Evolutionary conservation across 805 yeast species (phyloP).

Genomic region (Nakazawaea pomicola): DNA sequence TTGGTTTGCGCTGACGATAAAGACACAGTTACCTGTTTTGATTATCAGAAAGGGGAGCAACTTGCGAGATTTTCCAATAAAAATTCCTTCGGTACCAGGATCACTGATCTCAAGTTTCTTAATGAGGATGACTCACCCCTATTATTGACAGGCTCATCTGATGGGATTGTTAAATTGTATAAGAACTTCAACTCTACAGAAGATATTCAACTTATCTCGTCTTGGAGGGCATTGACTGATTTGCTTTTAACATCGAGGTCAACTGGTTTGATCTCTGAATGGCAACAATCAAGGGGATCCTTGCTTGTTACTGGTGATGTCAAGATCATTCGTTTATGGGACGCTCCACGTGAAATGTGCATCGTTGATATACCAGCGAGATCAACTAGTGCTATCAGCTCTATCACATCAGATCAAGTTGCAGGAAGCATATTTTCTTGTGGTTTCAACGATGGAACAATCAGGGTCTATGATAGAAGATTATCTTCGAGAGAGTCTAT

Average conservation of each 20-base stretch:
- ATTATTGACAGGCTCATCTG: slow-evolving; percentile 83
- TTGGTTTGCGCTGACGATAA: slow-evolving; percentile 77
- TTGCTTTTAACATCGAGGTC: slow-evolving; percentile 74
- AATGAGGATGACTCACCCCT: slow-evolving; percentile 92
- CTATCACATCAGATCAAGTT: slow-evolving; percentile 91
- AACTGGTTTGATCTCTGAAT: slow-evolving; percentile 81
- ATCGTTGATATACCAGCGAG: slow-evolving; percentile 86
- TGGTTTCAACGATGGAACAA: slow-evolving; percentile 87
- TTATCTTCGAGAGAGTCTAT: slow-evolving; percentile 79
- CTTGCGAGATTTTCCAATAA: slow-evolving; percentile 73
- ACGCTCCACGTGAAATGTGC: slow-evolving; percentile 89
- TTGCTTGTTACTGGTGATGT: slow-evolving; percentile 92
- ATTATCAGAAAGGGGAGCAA: slow-evolving; percentile 64
- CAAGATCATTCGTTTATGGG: slow-evolving; percentile 89
- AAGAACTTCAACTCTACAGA: slow-evolving; percentile 61
- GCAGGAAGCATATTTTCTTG: slow-evolving; percentile 88
- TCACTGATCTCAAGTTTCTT: slow-evolving; percentile 78
- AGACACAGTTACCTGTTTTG: slow-evolving; percentile 81
- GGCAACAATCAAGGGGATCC: slow-evolving; percentile 96
- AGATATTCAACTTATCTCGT: slow-evolving; percentile 60
- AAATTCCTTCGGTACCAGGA: slow-evolving; percentile 82
- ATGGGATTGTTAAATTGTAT: slow-evolving; percentile 88
- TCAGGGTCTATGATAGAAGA: slow-evolving; percentile 88
- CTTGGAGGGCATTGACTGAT: slow-evolving; percentile 94
- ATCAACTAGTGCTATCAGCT: slow-evolving; percentile 81